Evolutionary conservation across 139 green algal genomes (phyloP), one percentile per base, ranked within the genome.

Genomic region (Microglena sp.): DNA sequence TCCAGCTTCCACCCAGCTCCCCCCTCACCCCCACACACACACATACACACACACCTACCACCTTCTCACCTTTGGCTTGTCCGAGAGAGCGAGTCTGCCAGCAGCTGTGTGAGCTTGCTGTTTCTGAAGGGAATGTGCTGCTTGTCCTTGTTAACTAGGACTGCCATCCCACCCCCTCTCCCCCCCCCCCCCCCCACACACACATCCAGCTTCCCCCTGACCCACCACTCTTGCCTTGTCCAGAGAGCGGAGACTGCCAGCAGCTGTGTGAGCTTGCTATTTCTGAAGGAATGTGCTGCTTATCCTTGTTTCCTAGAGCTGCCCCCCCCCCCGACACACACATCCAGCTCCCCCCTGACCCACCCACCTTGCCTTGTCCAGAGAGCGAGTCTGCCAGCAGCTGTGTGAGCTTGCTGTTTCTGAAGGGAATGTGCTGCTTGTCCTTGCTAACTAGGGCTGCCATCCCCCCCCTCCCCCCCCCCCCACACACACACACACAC

Each of bases 181-280:
- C n/a, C n/a, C n/a, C n/a, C n/a, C n/a, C n/a, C n/a, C n/a, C n/a
- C n/a, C n/a, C n/a, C n/a, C n/a, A n/a, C n/a, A n/a, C n/a, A n/a
- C n/a, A n/a, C n/a, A n/a, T n/a, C n/a, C 15, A 26, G 21, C 7
- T n/a, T n/a, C 21, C 50, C 15, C n/a, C n/a, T n/a, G 11, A 5
- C n/a, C 3, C 18, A 27, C 55, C 4, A 15, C 73, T 67, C 68
- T 82, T 82, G 33, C 83, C 87, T 36, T 90, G 70, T 3, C 89
- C 89, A n/a, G n/a, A 71, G 79, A 57, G 95, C 72, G 59, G 77
- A 89, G 81, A 95, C 89, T 67, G 84, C 71, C 46, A 97, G 84
- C 60, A 97, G 75, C 76, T 90, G 80, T 8, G 91, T 97, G 8
- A 97, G 86, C 83, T 95, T 96, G 69, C 66, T 83, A 83, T 96